Percentiles rank a stretch among this genome's conserved stretches.
Conservation (phyloP, 768 basidiomycete genomes). For the Lactarius indigo region DNA sequence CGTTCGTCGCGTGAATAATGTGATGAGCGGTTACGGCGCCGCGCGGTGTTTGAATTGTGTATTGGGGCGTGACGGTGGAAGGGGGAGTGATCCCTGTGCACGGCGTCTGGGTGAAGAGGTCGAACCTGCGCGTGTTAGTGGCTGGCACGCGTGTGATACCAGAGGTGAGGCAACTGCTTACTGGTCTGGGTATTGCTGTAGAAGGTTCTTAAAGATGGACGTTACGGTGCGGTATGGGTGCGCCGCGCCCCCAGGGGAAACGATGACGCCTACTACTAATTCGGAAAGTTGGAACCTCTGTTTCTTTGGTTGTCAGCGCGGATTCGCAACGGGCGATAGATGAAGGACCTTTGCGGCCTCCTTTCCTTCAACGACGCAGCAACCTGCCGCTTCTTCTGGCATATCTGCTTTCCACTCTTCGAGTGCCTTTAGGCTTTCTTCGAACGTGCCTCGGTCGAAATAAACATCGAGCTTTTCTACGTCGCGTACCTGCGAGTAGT, state of each 20-base stretch:
- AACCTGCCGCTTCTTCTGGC: conserved; percentile 42
- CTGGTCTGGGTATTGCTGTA: conserved; percentile 48
- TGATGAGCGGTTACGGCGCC: conserved; percentile 57
- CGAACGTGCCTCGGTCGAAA: conserved; percentile 41
- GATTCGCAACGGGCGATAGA: neutral
- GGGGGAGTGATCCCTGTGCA: conserved; percentile 48
- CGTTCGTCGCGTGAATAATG: conserved; percentile 84
- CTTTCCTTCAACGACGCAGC: conserved; percentile 32
- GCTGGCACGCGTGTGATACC: neutral
- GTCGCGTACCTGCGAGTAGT: conserved; percentile 52
- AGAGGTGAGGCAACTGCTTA: conserved; percentile 29
- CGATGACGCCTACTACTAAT: conserved; percentile 47
- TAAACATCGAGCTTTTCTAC: conserved; percentile 61
- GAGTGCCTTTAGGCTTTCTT: conserved; percentile 43
- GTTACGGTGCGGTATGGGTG: conserved; percentile 73
- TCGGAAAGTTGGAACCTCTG: conserved; percentile 51
- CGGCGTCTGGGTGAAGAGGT: conserved; percentile 56
- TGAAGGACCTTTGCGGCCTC: conserved; percentile 36
- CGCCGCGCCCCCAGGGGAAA: conserved; percentile 54
- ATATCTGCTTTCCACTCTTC: conserved; percentile 46
- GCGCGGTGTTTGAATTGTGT: conserved; percentile 57
- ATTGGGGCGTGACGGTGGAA: conserved; percentile 33
- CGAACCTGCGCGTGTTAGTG: conserved; percentile 42
- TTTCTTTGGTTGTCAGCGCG: neutral
- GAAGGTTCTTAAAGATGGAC: conserved; percentile 49